These are phyloP conservation scores for Astrothelium macrocarpum DNA, from an alignment of 495 filamentous ascomycete species.

Conservation along the genomic window DNA sequence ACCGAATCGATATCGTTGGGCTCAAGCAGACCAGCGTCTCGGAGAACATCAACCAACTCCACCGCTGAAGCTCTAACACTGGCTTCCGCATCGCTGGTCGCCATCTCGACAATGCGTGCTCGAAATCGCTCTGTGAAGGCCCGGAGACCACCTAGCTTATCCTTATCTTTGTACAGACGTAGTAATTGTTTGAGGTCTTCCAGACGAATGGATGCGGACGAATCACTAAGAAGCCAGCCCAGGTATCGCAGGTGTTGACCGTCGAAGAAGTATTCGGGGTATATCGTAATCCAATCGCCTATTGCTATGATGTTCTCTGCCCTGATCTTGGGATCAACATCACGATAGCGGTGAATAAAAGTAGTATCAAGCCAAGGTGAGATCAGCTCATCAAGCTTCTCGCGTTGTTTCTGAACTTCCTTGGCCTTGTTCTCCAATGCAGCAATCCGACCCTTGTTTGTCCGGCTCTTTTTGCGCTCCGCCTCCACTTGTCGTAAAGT, in stretches of 20 bases:
- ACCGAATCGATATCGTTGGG: conserved; percentile 81
- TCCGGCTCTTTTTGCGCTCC: conserved; percentile 64
- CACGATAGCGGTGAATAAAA: conserved; percentile 90
- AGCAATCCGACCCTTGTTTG: conserved; percentile 64
- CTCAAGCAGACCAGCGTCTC: conserved; percentile 77
- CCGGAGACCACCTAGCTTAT: conserved; percentile 66
- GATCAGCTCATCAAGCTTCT: conserved; percentile 55
- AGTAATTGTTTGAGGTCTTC: conserved; percentile 75
- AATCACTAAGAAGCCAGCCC: conserved; percentile 87
- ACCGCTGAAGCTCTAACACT: conserved; percentile 68
- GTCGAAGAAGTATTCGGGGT: conserved; percentile 80
- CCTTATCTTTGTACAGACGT: conserved; percentile 61
- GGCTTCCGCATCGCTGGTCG: conserved; percentile 66
- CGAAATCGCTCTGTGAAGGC: conserved; percentile 88
- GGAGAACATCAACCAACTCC: conserved; percentile 67
- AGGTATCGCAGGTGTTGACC: conserved; percentile 81
- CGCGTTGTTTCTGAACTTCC: conserved; percentile 53
- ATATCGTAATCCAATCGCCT: conserved; percentile 72
- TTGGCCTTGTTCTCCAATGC: conserved; percentile 58
- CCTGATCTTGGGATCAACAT: conserved; percentile 80
- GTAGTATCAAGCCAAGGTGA: conserved; percentile 79
- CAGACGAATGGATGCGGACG: conserved; percentile 52
- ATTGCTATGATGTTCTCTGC: conserved; percentile 75
- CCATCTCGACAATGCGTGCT: conserved; percentile 85
- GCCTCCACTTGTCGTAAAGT: conserved; percentile 70